Conservation (phyloP, 768 basidiomycete genomes). For the Lactarius quietus region DNA sequence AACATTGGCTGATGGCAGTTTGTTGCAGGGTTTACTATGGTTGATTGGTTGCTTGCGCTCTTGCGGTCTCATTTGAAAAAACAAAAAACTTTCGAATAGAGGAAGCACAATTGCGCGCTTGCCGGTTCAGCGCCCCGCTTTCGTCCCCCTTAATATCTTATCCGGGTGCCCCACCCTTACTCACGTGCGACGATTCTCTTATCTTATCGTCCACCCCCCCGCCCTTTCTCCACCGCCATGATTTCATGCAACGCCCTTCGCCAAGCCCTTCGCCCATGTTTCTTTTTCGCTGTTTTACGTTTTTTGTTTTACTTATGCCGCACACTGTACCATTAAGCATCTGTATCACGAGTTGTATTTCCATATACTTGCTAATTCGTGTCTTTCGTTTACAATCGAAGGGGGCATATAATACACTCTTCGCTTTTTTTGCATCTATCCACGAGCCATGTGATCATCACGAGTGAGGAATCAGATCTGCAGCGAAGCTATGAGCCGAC, state of each 20-base stretch:
- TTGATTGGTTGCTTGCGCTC: constrained; percentile 19
- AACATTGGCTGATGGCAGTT: constrained; percentile 2
- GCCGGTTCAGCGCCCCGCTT: constrained; percentile 7
- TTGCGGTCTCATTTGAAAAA: constrained; percentile 11
- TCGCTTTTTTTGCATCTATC: neutral
- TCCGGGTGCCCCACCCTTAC: constrained; percentile 6
- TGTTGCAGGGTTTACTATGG: constrained; percentile 24
- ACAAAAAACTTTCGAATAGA: constrained; percentile 13
- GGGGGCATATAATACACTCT: constrained; percentile 2
- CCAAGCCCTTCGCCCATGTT: neutral
- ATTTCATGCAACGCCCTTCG: neutral
- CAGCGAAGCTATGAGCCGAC: neutral
- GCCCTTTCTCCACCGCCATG: neutral
- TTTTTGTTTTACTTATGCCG: constrained; percentile 8
- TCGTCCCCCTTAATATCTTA: neutral
- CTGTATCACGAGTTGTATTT: constrained; percentile 20
- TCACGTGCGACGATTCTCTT: neutral
- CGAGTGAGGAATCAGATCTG: neutral
- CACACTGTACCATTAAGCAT: constrained; percentile 25
- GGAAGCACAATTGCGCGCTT: neutral
- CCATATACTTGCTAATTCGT: constrained; percentile 21
- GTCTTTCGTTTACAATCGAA: constrained; percentile 4
- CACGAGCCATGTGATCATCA: too few relatives aligned
- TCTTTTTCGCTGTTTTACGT: neutral
- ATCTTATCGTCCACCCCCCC: neutral